Evolutionary conservation across 83 land plant genomes (phyloP).

Genomic region (Thuja plicata): DNA sequence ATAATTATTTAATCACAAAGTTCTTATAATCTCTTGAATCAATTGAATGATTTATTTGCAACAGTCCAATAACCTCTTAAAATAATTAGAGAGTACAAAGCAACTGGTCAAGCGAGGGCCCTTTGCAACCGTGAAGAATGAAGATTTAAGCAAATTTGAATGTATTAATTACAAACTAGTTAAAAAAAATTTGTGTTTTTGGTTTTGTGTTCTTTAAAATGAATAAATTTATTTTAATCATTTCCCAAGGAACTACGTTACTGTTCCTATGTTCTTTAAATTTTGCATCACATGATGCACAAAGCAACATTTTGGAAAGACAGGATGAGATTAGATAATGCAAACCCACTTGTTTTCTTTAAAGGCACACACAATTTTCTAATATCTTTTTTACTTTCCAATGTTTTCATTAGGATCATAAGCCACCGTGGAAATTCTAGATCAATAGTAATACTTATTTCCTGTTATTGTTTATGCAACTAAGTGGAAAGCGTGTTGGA

Average conservation of each 20-base stretch:
- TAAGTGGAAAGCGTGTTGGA: slow-evolving; percentile 77
- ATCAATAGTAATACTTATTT: neutral
- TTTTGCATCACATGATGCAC: neutral
- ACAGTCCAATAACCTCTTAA: too few species aligned
- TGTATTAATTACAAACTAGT: neutral
- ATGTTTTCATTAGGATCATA: neutral
- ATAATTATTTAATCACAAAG: too few species aligned
- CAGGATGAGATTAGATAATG: neutral
- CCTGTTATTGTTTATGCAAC: slow-evolving; percentile 31
- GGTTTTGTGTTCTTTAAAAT: too few species aligned
- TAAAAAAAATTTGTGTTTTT: too few species aligned
- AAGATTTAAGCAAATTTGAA: neutral
- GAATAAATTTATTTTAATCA: too few species aligned
- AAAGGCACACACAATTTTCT: neutral
- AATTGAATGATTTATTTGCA: too few species aligned
- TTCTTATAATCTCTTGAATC: too few species aligned
- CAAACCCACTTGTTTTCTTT: neutral
- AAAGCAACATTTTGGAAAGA: neutral
- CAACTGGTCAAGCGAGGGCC: neutral
- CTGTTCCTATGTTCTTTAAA: neutral
- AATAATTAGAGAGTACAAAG: too few species aligned
- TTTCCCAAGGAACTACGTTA: neutral
- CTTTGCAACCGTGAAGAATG: neutral
- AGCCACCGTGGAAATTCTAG: neutral
- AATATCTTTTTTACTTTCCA: neutral